Base-by-base conservation (phyloP, 75 land plant species). In the Adiantum capillusveneris region DNA sequence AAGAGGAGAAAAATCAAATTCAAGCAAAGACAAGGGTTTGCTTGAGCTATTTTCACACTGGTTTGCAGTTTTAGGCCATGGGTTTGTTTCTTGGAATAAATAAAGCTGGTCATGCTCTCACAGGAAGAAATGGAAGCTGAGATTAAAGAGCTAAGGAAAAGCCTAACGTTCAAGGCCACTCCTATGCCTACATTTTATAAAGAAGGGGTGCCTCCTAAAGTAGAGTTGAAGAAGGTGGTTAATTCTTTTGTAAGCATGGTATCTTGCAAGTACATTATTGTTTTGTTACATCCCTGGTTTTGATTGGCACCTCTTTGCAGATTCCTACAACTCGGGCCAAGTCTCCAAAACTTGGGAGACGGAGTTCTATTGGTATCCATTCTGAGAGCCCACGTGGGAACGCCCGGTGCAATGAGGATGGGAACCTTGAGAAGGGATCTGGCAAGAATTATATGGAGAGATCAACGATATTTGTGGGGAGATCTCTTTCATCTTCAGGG, bases 141-240 rank as follows among this genome's bases (percentile, higher is more conserved):
- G 59, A 75, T 79, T 24, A 75, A 60, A 53, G 63, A 79, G 43
- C 60, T 79, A 9, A 59, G 81, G n/a, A 79, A 70, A 57, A 79
- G 81, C 53, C 57, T 79, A 41, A 75, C 69, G 12, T 79, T 75
- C 55, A 79, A 79, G 62, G 81, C 81, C 18, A 66, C 69, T 26
- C 79, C 81, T 18, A 75, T 79, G 81, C 81, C 81, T 11, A 75
- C 31, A 30, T 79, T 79, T 56, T 79, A 79, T 39, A 72, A 75
- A 19, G 81, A 79, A 63, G 70, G 71, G 11, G 55, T 69, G 12
- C 75, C 79, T 19, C 81, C 79, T 24, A 75, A 75, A 48, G 66
- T 41, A 18, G 81, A 79, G 43, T 25, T 79, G 66, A 79, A 74
- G 56, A 79, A 79, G 71, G 79, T 77, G 14, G 37, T n/a, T n/a